Evolutionary conservation across 78 protist species (phyloP).

Genomic region (Polysphondylium violaceum): DNA sequence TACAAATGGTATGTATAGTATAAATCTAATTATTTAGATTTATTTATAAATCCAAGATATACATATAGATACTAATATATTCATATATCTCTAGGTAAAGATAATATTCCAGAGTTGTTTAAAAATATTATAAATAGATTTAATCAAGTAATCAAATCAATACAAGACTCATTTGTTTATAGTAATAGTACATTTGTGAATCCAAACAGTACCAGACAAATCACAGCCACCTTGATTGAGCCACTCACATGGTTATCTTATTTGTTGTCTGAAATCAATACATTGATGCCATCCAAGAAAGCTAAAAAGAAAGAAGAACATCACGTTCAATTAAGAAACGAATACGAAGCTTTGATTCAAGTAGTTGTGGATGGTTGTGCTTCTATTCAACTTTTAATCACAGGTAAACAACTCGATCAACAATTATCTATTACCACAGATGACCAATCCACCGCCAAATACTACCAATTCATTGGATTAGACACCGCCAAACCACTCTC

Average conservation of each 20-base stretch:
- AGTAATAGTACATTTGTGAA: not conserved
- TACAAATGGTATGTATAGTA: not conserved
- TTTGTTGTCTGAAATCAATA: not conserved
- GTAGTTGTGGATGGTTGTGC: not conserved
- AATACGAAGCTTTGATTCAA: slow-evolving; percentile 13
- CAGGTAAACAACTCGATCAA: not conserved
- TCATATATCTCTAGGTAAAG: not conserved
- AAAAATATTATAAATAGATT: not conserved
- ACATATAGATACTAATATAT: no score
- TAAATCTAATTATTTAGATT: not conserved
- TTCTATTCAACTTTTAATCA: not conserved
- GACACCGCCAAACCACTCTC: not conserved
- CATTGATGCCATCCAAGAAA: slow-evolving; percentile 40
- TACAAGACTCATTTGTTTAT: not conserved
- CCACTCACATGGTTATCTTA: slow-evolving; percentile 32
- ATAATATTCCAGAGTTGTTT: not conserved
- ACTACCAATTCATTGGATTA: not conserved
- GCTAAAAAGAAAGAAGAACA: slow-evolving; percentile 64
- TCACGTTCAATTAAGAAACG: slow-evolving; percentile 6
- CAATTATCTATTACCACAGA: not conserved
- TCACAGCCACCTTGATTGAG: slow-evolving; percentile 22
- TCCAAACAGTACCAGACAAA: not conserved
- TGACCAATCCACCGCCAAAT: no score
- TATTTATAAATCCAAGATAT: not conserved
- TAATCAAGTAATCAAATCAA: not conserved